These are phyloP conservation scores for Sclerotinia trifoliorum DNA, from an alignment of 2,329 filamentous ascomycete species.

Conservation along the genomic window DNA sequence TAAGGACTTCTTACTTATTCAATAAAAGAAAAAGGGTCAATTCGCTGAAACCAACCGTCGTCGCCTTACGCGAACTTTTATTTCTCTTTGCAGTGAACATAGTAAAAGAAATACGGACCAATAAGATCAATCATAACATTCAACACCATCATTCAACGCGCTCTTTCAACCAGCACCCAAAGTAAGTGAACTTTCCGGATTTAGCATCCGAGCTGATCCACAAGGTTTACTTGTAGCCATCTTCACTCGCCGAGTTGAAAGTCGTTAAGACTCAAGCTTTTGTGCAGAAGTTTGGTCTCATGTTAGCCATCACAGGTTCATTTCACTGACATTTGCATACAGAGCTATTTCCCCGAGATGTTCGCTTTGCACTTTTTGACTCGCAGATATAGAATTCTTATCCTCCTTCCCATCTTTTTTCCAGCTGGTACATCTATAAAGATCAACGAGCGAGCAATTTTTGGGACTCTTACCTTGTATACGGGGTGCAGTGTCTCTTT, in stretches of 20 bases:
- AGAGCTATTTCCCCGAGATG: not conserved
- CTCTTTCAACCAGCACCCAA: not conserved
- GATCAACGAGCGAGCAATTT: not conserved
- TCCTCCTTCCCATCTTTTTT: accelerated
- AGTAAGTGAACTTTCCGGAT: not conserved
- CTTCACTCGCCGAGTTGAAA: not conserved
- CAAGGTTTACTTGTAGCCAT: not conserved
- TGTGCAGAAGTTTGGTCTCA: not conserved
- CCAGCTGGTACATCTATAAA: too few relatives aligned
- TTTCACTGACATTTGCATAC: not conserved
- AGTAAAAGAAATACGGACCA: too few relatives aligned
- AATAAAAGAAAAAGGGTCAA: too few relatives aligned
- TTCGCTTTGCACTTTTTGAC: not conserved
- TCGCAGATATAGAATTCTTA: not conserved
- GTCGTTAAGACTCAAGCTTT: not conserved
- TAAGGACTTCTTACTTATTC: too few relatives aligned
- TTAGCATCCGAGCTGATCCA: not conserved
- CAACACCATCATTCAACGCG: too few relatives aligned
- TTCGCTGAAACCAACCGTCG: too few relatives aligned
- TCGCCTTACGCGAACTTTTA: too few relatives aligned
- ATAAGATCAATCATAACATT: too few relatives aligned
- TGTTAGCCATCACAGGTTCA: accelerated
- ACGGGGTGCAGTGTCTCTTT: not conserved
- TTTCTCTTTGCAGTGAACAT: too few relatives aligned
- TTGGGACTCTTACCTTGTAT: not conserved